phyloP scores from a whole-genome alignment of 2,329 filamentous ascomycete genomes.

The Ceratocystis alfenasii region DNA sequence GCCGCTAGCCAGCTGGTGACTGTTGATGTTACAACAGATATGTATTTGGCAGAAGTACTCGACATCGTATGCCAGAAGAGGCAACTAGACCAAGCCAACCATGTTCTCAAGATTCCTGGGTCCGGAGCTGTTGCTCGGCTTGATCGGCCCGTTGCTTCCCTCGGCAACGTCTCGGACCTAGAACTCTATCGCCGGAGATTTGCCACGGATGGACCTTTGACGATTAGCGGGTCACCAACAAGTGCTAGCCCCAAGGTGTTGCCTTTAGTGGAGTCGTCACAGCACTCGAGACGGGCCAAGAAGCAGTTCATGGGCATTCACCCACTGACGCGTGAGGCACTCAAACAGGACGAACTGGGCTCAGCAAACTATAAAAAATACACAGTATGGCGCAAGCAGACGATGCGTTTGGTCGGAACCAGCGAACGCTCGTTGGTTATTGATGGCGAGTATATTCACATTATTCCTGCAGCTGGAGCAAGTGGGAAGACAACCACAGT shows the following conservation, averaged over 20 bases:
- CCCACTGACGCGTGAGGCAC: slow-evolving; percentile 53
- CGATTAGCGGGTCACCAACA: slow-evolving; percentile 56
- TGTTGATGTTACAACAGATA: slow-evolving; percentile 67
- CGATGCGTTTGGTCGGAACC: slow-evolving; percentile 65
- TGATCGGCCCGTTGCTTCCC: slow-evolving; percentile 66
- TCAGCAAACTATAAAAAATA: slow-evolving; percentile 60
- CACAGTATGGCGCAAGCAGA: slow-evolving; percentile 69
- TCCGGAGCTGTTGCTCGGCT: slow-evolving; percentile 63
- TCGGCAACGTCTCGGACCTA: slow-evolving; percentile 62
- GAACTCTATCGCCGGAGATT: slow-evolving; percentile 66
- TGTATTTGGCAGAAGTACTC: slow-evolving; percentile 70
- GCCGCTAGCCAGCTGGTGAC: slow-evolving; percentile 62
- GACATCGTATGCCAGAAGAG: slow-evolving; percentile 67
- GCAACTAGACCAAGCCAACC: slow-evolving; percentile 64
- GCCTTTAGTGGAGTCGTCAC: slow-evolving; percentile 32
- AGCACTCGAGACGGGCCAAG: slow-evolving; percentile 31
- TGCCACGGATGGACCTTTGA: slow-evolving; percentile 59
- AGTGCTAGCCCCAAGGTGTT: slow-evolving; percentile 57
- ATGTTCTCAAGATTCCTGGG: slow-evolving; percentile 64
- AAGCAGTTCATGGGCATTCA: slow-evolving; percentile 43
- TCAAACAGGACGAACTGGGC: slow-evolving; percentile 47
- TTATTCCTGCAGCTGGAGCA: slow-evolving; percentile 56
- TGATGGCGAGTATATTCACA: slow-evolving; percentile 77
- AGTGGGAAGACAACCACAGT: slow-evolving; percentile 65
- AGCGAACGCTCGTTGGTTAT: slow-evolving; percentile 68